Evolutionary conservation across 2,329 filamentous ascomycete genomes (phyloP).

Genomic region (Apiospora koreana): DNA sequence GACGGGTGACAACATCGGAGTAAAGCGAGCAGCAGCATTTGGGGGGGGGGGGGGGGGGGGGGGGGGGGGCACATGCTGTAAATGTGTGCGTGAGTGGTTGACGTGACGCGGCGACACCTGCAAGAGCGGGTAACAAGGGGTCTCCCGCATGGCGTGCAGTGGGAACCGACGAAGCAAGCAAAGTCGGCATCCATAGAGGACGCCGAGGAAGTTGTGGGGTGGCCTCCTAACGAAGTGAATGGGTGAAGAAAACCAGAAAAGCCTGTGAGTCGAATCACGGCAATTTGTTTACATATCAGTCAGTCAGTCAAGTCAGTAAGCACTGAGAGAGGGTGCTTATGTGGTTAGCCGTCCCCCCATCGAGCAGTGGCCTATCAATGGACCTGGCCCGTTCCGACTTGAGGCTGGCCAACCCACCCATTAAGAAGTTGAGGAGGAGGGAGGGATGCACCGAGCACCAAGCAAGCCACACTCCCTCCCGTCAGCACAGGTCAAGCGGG

Average conservation of each 20-base stretch:
- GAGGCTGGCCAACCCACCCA: conserved; percentile 8
- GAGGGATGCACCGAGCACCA: not conserved
- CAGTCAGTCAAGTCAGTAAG: not conserved
- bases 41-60: conserved; percentile 7
- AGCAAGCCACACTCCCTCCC: conserved; percentile 7
- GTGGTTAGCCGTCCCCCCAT: conserved; percentile 1
- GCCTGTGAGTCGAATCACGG: not conserved
- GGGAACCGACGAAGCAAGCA: conserved; percentile 23
- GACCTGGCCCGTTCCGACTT: conserved; percentile 3
- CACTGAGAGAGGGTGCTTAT: not conserved
- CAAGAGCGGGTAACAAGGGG: conserved; percentile 45
- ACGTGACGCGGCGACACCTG: conserved; percentile 27
- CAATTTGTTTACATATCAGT: not conserved
- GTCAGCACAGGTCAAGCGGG: conserved; percentile 8
- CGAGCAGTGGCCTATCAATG: not conserved
- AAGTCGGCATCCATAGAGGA: not conserved
- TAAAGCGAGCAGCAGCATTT: not conserved
- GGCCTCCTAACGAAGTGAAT: not conserved
- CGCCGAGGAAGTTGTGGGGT: not conserved
- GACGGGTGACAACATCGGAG: conserved; percentile 5
- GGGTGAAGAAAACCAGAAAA: not conserved
- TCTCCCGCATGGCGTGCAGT: conserved; percentile 31
- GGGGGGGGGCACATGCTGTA: conserved; percentile 8
- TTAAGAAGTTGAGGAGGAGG: not conserved
- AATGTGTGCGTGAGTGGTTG: conserved; percentile 11